Conservation (phyloP, 139 green algal genomes). For the Pseudopediastrum boryanum region DNA sequence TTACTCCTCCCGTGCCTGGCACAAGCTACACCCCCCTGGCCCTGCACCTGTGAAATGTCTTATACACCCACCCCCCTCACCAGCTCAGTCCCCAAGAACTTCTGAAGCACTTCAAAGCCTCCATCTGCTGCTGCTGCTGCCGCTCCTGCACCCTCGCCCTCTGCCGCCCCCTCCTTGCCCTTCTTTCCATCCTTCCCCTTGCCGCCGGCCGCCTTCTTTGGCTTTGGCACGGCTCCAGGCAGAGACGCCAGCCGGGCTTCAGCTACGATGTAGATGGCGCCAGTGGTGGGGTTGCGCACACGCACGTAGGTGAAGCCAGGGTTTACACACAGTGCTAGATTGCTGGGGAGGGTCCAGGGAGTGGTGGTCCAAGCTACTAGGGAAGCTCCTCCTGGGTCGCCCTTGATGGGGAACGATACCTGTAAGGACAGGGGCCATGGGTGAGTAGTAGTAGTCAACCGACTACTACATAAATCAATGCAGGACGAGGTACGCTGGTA, state of each 20-base stretch:
- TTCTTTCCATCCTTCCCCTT: conserved; percentile 69
- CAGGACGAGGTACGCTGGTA: too few species aligned
- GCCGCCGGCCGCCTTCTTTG: conserved; percentile 49
- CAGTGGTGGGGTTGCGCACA: conserved; percentile 73
- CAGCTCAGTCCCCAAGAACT: conserved; percentile 78
- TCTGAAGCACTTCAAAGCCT: conserved; percentile 76
- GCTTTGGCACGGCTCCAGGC: conserved; percentile 87
- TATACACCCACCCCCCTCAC: conserved; percentile 47
- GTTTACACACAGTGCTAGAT: conserved; percentile 98
- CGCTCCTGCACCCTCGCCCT: conserved; percentile 40
- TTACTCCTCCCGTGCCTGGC: too few species aligned
- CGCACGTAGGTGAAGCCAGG: conserved; percentile 90
- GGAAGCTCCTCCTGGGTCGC: conserved; percentile 72
- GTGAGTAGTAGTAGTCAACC: too few species aligned
- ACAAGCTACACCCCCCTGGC: too few species aligned
- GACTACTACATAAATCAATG: too few species aligned
- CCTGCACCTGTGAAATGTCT: too few species aligned
- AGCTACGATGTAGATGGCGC: conserved; percentile 90
- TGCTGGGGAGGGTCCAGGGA: conserved; percentile 97
- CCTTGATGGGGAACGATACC: conserved; percentile 80
- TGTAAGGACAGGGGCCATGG: conserved; percentile 1
- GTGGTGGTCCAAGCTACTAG: conserved; percentile 99
- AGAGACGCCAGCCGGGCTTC: conserved; percentile 81
- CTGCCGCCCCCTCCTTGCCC: conserved; percentile 54
- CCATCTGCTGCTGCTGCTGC: conserved; percentile 44